Evolutionary conservation across 768 basidiomycete species (phyloP).

Genomic region (Epithele typhae): DNA sequence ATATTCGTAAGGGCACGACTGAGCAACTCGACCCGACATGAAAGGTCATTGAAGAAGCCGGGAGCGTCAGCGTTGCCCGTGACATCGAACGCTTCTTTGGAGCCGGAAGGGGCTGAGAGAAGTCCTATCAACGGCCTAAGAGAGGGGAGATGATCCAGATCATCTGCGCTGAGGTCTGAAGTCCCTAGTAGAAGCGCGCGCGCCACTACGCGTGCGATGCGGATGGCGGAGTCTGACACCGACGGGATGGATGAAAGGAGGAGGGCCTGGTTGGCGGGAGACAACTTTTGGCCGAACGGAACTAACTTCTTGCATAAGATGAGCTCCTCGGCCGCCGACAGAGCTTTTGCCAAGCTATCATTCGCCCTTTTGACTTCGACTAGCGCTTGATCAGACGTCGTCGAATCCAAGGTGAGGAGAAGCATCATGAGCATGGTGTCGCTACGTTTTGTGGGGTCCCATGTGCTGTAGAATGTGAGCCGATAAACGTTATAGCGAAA

Average conservation of each 20-base stretch:
- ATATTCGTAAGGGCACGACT: slow-evolving; percentile 55
- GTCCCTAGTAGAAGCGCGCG: slow-evolving; percentile 37
- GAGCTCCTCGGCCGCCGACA: slow-evolving; percentile 37
- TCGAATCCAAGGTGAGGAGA: slow-evolving; percentile 53
- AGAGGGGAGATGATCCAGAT: slow-evolving; percentile 36
- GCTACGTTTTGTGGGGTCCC: slow-evolving; percentile 35
- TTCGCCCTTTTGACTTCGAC: slow-evolving; percentile 44
- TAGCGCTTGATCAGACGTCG: slow-evolving; percentile 39
- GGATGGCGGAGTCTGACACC: slow-evolving; percentile 44
- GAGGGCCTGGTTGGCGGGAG: slow-evolving; percentile 46
- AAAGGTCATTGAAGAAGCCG: slow-evolving; percentile 58
- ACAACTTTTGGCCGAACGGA: slow-evolving; percentile 33
- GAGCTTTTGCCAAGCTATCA: slow-evolving; percentile 40
- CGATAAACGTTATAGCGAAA: slow-evolving; percentile 1
- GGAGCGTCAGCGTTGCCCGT: slow-evolving; percentile 40
- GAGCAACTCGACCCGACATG: slow-evolving; percentile 53
- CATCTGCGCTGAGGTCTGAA: not conserved
- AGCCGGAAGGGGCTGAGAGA: slow-evolving; percentile 42
- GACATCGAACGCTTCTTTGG: slow-evolving; percentile 47
- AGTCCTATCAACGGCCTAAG: slow-evolving; percentile 45
- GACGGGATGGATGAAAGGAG: slow-evolving; percentile 48
- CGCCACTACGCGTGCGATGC: slow-evolving; percentile 58
- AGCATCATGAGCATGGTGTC: slow-evolving; percentile 47
- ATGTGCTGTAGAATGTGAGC: slow-evolving; percentile 27
- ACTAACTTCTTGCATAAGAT: slow-evolving; percentile 43